Evolutionary conservation across 345 rosid species (phyloP), one percentile per base, ranked within the genome.

Genomic region (Boechera divaricarpa): DNA sequence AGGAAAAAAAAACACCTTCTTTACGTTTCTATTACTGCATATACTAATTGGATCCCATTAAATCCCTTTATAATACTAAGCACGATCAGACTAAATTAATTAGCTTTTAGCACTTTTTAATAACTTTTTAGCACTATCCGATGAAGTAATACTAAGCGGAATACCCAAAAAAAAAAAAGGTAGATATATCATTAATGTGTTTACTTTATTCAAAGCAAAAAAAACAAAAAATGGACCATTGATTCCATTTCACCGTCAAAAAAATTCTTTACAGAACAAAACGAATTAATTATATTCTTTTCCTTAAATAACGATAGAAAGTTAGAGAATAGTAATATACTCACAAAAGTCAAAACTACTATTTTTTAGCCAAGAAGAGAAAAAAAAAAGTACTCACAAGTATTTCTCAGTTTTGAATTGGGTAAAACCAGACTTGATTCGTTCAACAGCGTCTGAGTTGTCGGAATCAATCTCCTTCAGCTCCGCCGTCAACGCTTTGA

Each of bases 361-460:
- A 11, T 11, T 42, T 42, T 11, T 42, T 10, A 33, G 24, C 24
- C 35, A 8, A 2, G 7, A 2, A 38, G 3, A 36, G 16, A 16
- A 16, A 16, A 36, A 8, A 35, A 21, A 15, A n/a, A 2, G 18
- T 6, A 83, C 97, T 44, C 79, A 96, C 99, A 87, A 86, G 57
- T 70, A 93, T 85, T 86, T 93, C 86, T 90, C 87, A 1, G 75
- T 81, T 87, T 86, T 96, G 84, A 96, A 96, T 32, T 84, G 87
- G 11, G 45, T 33, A 81, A 96, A 96, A 49, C 99, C 99, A 73
- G 88, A 32, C 62, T 83, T 90, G 52, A 96, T 80, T 75, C 89
- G 76, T 70, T 81, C 79, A 18, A 78, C 78, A 39, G 99, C 87
- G 81, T 91, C 84, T 16, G 82, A 80, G 39, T 75, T 79, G 1